Base-by-base conservation (phyloP, 1,284 basidiomycete species). In the Ganoderma multipileum region DNA sequence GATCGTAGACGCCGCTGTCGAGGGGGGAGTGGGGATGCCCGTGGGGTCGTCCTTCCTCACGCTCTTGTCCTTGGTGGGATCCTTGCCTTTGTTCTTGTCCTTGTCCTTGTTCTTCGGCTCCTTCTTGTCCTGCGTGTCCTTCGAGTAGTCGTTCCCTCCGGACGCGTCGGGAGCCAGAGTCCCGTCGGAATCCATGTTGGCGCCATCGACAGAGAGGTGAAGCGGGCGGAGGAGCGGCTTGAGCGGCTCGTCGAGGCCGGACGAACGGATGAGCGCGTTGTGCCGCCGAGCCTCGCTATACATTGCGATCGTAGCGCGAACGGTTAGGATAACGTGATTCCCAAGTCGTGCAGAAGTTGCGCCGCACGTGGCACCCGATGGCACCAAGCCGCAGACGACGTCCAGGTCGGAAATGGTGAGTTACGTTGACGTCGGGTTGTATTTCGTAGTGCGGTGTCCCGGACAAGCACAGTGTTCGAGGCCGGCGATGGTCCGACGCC, bases 231-330 rank as follows among this genome's bases (percentile, higher is more conserved):
- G 76, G 0, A 87, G 81, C 18, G 84, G 83, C 38, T 83, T 80
- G 33, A 88, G 78, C 11, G 82, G 83, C 28, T 83, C 81, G 50
- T 79, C 80, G 11, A 82, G 72, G 18, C 80, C 79, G 61, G 81
- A 77, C 0, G 79, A 76, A 12, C 78, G 78, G 47, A 86, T 79
- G 20, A 81, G 79, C 4, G 83, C 80, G 72, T 87, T 87, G 70
- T 84, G 81, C 36, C 83, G 80, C 20, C 85, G 81, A 7, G 86
- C 85, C 75, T 87, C 86, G 0, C 87, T 88, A 71, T 16, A 71
- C 3, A 42, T 23, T 23, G 23, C n/a, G n/a, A 59, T 39, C 5
- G 23, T 14, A 12, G 33, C 33, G 20, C 16, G 16, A 20, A 58
- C 33, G 33, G 8, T 33, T 33, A 33, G 33, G 33, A 33, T 33